Evolutionary conservation across 345 rosid species (phyloP), one percentile per base, ranked within the genome.

Genomic region (Microcos paniculata): DNA sequence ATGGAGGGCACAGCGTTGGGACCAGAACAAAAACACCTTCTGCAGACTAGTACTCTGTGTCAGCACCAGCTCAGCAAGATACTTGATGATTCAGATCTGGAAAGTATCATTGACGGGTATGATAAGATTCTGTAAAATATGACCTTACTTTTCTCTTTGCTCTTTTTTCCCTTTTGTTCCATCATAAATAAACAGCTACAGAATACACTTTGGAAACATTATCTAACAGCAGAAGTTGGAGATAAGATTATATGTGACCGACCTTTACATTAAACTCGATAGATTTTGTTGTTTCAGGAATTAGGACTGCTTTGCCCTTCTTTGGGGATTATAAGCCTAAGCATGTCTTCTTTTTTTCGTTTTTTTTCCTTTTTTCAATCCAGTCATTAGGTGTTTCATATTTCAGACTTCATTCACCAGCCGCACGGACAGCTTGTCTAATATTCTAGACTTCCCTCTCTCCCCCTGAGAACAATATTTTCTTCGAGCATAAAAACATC

Each of bases 101-200:
- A 91, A 78, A 87, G 87, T 82, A 90, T 95, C 80, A 90, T 87
- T 76, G 96, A 91, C 19, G 98, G 98, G 98, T 91, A 91, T 49
- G 83, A 31, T 58, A 42, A 69, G 21, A 15, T 68, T 42, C 35
- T 65, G n/a, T 45, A 48, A 14, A 33, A 14, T 59, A 18, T 31
- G 23, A 48, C 52, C 3, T 76, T 74, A 57, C 42, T 49, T 8
- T 33, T 66, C 18, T 51, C 26, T 66, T 8, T 4, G 53, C 9
- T 16, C 19, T 70, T 12, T 73, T 70, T 52, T 40, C 49, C 3
- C 26, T 56, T 43, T 33, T 56, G 56, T 13, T 10, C 18, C 11
- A 35, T 55, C 35, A 64, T 30, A 42, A 12, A 74, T 49, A 28
- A 48, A 49, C 59, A 26, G 26, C 13, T 42, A 35, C 31, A 43